phyloP scores from a whole-genome alignment of 768 basidiomycete species.

The Calocybe indica region DNA sequence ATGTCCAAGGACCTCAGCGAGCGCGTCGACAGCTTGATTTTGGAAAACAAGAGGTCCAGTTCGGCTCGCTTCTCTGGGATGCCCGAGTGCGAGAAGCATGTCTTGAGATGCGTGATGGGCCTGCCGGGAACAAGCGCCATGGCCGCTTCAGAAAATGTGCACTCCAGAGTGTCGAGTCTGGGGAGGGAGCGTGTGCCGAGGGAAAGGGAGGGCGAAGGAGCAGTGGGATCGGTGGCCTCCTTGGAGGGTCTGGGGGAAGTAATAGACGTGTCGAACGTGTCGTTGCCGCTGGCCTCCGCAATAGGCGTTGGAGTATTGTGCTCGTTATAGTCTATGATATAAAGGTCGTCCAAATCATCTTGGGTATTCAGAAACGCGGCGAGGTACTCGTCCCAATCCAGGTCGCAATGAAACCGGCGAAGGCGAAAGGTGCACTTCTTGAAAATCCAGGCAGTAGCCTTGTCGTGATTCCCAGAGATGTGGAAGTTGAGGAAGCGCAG shows the following conservation, averaged over 20 bases:
- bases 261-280: background rate
- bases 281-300: constrained; percentile 7
- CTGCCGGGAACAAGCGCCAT: constrained; percentile 48
- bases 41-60: constrained; percentile 40
- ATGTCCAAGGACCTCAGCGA: constrained; percentile 52
- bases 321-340: constrained; percentile 39
- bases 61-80: constrained; percentile 45
- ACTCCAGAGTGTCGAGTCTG: constrained; percentile 49
- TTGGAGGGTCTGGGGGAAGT: constrained; percentile 10
- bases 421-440: constrained; percentile 44
- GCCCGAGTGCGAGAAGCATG: constrained; percentile 57
- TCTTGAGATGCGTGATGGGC: constrained; percentile 59
- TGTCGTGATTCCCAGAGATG: constrained; percentile 28
- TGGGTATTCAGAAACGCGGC: constrained; percentile 48
- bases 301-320: constrained; percentile 6
- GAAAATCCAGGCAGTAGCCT: constrained; percentile 35
- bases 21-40: constrained; percentile 36
- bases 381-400: constrained; percentile 57
- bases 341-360: constrained; percentile 41
- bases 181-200: constrained; percentile 34
- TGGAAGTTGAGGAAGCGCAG: constrained; percentile 52
- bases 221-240: constrained; percentile 19
- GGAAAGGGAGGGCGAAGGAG: constrained; percentile 11
- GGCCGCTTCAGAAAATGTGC: constrained; percentile 64
- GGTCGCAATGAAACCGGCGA: constrained; percentile 57